Evolutionary conservation across 2,329 filamentous ascomycete species (phyloP), one percentile per base, ranked within the genome.

Genomic region (Colletotrichum higginsianum): DNA sequence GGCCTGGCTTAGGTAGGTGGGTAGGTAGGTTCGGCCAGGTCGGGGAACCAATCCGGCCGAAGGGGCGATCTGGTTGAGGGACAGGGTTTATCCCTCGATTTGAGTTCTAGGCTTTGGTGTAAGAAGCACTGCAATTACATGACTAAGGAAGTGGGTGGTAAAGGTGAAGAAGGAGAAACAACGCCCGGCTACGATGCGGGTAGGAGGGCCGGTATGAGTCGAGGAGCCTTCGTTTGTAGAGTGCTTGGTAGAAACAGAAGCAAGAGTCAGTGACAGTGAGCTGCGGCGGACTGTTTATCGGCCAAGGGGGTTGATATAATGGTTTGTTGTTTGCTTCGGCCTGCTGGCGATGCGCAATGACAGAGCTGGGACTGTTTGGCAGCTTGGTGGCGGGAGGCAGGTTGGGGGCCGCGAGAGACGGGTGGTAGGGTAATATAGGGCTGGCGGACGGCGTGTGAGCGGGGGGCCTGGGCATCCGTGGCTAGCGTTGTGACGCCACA

Each of bases 401-500:
- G 46, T 62, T 68, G 65, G 68, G 68, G 68, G 68, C 68, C 58
- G 46, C 52, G 57, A 62, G 65, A 38, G 64, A 63, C 46, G 65
- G 46, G 35, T 47, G 58, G 53, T 68, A 55, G 64, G 68, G 52
- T 68, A 68, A 68, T 71, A 68, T 71, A 71, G 68, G 68, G 68
- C 68, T 71, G 68, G 68, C 58, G 38, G 58, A 63, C 58, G 65
- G 68, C 52, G 61, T 53, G 63, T 57, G 67, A 57, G 42, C 42
- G 52, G 40, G 64, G 64, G 65, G 63, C 66, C 38, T 71, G 67
- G 47, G 63, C 67, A 67, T 50, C 40, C 40, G 67, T 61, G 44
- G 30, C 62, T 71, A 56, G 63, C 30, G 56, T 50, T 16, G 21
- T 26, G 49, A 67, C 63, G 62, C 62, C 47, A 40, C 58, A 67